A percentile compares a stretch with the other conserved stretches of the same genome.
These are phyloP conservation scores for Fusarium virguliforme DNA, from an alignment of 2,329 filamentous ascomycete genomes.

Conservation along the genomic window DNA sequence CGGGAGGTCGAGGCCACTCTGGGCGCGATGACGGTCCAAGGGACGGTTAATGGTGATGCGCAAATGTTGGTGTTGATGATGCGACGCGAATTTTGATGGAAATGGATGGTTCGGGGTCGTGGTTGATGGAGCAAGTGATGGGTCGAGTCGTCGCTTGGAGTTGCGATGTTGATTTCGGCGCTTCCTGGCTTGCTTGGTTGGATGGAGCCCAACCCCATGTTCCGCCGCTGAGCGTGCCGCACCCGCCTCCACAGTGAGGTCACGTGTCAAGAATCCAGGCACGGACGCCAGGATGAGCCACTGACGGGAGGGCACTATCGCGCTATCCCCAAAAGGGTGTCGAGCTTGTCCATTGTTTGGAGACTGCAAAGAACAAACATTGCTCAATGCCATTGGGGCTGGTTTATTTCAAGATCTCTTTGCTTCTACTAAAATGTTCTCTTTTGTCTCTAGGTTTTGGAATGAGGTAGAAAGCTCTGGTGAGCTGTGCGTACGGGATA, in stretches of 20 bases:
- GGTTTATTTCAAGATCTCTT: no score
- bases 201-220: constrained; percentile 39
- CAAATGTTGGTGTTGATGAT: constrained; percentile 28
- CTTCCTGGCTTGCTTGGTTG: constrained; percentile 40
- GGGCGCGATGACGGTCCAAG: constrained; percentile 37
- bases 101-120: constrained; percentile 43
- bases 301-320: constrained; percentile 8
- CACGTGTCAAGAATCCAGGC: constrained; percentile 7
- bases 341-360: no score
- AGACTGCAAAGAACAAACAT: background rate
- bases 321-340: constrained; percentile 2
- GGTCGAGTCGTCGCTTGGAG: constrained; percentile 44
- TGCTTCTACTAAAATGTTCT: no score
- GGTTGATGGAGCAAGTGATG: constrained; percentile 50
- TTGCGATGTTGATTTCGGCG: constrained; percentile 50
- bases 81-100: constrained; percentile 54
- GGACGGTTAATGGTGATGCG: constrained; percentile 38
- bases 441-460: no score
- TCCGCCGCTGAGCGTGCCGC: constrained; percentile 17
- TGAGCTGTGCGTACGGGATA: background rate
- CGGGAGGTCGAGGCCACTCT: constrained; percentile 33
- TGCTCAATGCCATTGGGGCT: background rate
- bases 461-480: no score
- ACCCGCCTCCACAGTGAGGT: constrained; percentile 14
- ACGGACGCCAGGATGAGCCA: constrained; percentile 17